phyloP scores from a whole-genome alignment of 2,329 filamentous ascomycete species.

The Arthroderma sp. region DNA sequence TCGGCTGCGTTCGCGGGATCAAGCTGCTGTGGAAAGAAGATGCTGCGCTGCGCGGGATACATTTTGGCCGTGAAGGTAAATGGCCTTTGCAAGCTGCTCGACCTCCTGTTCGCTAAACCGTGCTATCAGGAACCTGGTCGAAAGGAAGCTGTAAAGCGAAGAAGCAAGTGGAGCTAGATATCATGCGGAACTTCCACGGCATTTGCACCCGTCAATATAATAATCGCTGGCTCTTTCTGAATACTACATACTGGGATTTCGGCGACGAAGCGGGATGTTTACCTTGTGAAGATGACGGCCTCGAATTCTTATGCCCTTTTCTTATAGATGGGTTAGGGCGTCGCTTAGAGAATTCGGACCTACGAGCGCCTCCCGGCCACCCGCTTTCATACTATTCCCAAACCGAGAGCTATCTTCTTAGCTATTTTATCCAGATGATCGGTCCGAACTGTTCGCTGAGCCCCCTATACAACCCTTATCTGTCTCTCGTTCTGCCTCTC shows the following conservation, averaged over 20 bases:
- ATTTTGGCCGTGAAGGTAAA: conserved; percentile 15
- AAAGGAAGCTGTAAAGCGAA: conserved; percentile 1
- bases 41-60: conserved; percentile 18
- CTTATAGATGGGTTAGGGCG: neutral
- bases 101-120: neutral
- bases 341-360: neutral
- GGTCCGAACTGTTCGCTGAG: conserved; percentile 21
- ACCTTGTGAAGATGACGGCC: neutral
- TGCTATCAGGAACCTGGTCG: conserved; percentile 2
- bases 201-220: conserved; percentile 8
- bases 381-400: conserved; percentile 9
- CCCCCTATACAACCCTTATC: conserved; percentile 18
- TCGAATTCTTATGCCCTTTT: neutral
- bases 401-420: conserved; percentile 13
- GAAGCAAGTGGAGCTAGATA: neutral
- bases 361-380: conserved; percentile 4
- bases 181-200: conserved; percentile 1
- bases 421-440: conserved; percentile 19
- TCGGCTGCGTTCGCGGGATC: conserved; percentile 16
- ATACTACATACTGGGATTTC: conserved; percentile 15
- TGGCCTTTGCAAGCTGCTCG: neutral
- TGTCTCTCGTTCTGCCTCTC: conserved; percentile 15
- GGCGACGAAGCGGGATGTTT: neutral
- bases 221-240: conserved; percentile 17
- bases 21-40: conserved; percentile 20